phyloP scores from a whole-genome alignment of 192 early-diverging fungal species.

The Helicostylum pulchrum region DNA sequence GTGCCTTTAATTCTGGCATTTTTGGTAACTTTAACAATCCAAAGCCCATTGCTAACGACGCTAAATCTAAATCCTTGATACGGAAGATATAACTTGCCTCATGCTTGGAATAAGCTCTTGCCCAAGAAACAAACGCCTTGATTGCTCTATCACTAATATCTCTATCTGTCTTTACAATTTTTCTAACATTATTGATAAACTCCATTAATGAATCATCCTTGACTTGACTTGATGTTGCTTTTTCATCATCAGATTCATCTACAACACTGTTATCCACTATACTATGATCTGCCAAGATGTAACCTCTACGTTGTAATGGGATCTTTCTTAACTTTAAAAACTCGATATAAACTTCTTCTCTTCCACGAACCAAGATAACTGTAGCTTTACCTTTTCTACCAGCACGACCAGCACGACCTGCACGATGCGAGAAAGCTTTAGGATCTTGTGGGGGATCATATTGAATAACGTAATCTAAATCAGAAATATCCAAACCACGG shows the following conservation, averaged over 20 bases:
- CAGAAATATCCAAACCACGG: slow-evolving; percentile 92
- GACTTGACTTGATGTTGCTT: slow-evolving; percentile 17
- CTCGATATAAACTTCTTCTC: slow-evolving; percentile 88
- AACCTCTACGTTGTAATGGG: slow-evolving; percentile 56
- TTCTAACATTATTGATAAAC: slow-evolving; percentile 55
- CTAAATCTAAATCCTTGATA: slow-evolving; percentile 78
- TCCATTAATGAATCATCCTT: slow-evolving; percentile 43
- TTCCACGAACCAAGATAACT: slow-evolving; percentile 75
- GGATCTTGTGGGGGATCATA: slow-evolving; percentile 95
- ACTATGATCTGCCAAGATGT: slow-evolving; percentile 45
- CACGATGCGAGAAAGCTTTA: slow-evolving; percentile 92
- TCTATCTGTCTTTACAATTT: slow-evolving; percentile 63
- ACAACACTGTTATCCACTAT: slow-evolving; percentile 34
- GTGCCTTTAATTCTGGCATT: slow-evolving; percentile 84
- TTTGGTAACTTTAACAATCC: slow-evolving; percentile 82
- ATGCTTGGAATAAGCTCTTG: slow-evolving; percentile 92
- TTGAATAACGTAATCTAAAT: slow-evolving; percentile 94
- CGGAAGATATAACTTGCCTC: slow-evolving; percentile 92
- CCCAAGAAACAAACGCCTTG: slow-evolving; percentile 85
- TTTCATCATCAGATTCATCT: slow-evolving; percentile 37
- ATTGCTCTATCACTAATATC: slow-evolving; percentile 78
- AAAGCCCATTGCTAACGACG: slow-evolving; percentile 72
- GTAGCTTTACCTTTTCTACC: slow-evolving; percentile 84
- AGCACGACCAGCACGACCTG: slow-evolving; percentile 88
- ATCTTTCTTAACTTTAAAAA: slow-evolving; percentile 88